Conservation (phyloP, 2,329 filamentous ascomycete genomes). For the Aspergillus sp. region DNA sequence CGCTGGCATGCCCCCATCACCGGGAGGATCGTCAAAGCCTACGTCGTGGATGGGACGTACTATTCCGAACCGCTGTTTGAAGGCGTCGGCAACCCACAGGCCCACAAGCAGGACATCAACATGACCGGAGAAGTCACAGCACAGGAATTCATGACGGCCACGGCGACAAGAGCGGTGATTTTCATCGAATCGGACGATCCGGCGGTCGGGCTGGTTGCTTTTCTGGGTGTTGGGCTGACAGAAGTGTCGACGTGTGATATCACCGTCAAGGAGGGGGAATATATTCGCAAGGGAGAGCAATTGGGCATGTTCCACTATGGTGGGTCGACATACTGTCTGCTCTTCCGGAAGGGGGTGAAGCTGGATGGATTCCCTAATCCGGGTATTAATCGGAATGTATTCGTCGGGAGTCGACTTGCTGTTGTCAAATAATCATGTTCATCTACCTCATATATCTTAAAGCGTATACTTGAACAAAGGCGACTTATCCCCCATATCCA, state of each 20-base stretch:
- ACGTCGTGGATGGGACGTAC: slow-evolving; percentile 61
- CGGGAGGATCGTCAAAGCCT: slow-evolving; percentile 56
- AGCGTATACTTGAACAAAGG: slow-evolving; percentile 38
- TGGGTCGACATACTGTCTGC: slow-evolving; percentile 64
- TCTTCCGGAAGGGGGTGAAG: slow-evolving; percentile 48
- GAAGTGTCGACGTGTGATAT: slow-evolving; percentile 72
- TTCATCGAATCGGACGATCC: slow-evolving; percentile 65
- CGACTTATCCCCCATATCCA: slow-evolving; percentile 38
- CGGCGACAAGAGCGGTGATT: slow-evolving; percentile 67
- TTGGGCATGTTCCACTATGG: slow-evolving; percentile 78
- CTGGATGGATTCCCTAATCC: slow-evolving; percentile 23
- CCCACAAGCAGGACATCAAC: slow-evolving; percentile 21
- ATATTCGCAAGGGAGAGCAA: slow-evolving; percentile 64
- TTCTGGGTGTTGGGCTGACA: slow-evolving; percentile 70
- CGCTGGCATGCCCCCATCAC: slow-evolving; percentile 67
- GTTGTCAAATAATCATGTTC: too few species aligned
- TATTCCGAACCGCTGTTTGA: slow-evolving; percentile 59
- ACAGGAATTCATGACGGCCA: slow-evolving; percentile 62
- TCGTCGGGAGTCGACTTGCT: slow-evolving; percentile 22
- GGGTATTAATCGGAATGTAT: slow-evolving; percentile 18
- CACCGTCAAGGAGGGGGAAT: slow-evolving; percentile 61
- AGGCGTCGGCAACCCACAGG: slow-evolving; percentile 33
- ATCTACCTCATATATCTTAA: background rate
- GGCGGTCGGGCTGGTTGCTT: slow-evolving; percentile 63
- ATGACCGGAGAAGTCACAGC: slow-evolving; percentile 30